These are phyloP conservation scores for Coprinopsis sp. DNA, from an alignment of 768 basidiomycete species.

Conservation along the genomic window DNA sequence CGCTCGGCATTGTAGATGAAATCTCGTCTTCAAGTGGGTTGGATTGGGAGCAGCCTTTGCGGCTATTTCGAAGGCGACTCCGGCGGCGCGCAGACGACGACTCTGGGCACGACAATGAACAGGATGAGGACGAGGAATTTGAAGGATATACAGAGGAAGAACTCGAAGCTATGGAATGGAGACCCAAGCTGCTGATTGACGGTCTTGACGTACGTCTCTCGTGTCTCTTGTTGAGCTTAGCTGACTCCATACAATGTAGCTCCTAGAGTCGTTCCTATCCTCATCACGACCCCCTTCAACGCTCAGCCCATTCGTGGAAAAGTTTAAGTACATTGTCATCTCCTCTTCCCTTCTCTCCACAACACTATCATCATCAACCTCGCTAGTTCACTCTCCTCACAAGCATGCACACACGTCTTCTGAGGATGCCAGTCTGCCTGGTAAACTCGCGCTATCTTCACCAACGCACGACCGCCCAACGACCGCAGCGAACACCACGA, in stretches of 20 bases:
- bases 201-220: slow-evolving; percentile 31
- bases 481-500: neutral
- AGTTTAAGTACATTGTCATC: slow-evolving; percentile 81
- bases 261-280: slow-evolving; percentile 34
- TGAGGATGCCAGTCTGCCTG: slow-evolving; percentile 38
- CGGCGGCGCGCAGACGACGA: slow-evolving; percentile 17
- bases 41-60: too few relatives aligned
- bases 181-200: slow-evolving; percentile 30
- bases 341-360: slow-evolving; percentile 72
- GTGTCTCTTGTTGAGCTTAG: neutral
- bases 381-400: too few relatives aligned
- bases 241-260: slow-evolving; percentile 23
- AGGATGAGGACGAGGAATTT: slow-evolving; percentile 13
- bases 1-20: slow-evolving; percentile 35
- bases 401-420: slow-evolving; percentile 30
- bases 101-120: slow-evolving; percentile 19
- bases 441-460: slow-evolving; percentile 29
- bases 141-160: slow-evolving; percentile 22
- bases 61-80: too few relatives aligned
- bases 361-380: slow-evolving; percentile 40
- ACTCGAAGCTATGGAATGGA: slow-evolving; percentile 32
- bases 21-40: too few relatives aligned
- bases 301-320: slow-evolving; percentile 59
- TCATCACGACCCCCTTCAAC: slow-evolving; percentile 28
- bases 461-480: neutral